Conservation (phyloP, 176 grass and related monocot species). For the Eremochloa ophiuroides region DNA sequence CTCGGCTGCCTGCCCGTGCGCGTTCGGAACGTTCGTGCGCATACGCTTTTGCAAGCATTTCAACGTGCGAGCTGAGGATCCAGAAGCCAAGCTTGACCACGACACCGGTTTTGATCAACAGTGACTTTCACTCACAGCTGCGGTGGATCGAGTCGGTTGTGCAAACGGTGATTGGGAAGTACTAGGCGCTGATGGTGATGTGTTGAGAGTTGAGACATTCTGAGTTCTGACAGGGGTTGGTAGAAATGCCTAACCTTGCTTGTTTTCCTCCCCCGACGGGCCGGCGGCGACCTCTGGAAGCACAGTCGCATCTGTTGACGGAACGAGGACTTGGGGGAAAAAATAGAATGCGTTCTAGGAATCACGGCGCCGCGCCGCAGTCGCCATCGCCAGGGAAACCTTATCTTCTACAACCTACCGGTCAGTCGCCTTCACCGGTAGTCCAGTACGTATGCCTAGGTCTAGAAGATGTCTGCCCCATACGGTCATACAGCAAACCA, state of each 20-base stretch:
- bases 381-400: too few species aligned
- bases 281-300: background rate
- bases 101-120: background rate
- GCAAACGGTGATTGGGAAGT: background rate
- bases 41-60: background rate
- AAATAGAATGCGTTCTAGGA: too few species aligned
- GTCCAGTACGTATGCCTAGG: background rate
- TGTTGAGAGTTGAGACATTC: background rate
- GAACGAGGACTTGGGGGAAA: background rate
- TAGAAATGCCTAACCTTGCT: background rate
- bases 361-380: too few species aligned
- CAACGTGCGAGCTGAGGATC: background rate
- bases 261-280: background rate
- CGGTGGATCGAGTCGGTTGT: background rate
- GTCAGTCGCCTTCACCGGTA: too few species aligned
- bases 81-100: constrained; percentile 6
- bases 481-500: too few species aligned
- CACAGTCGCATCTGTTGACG: background rate
- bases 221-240: background rate
- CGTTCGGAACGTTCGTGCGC: background rate
- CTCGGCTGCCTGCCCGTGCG: background rate
- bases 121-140: background rate
- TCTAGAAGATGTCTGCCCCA: background rate
- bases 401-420: too few species aligned
- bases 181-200: background rate